Evolutionary conservation across 2,329 filamentous ascomycete genomes (phyloP).

Genomic region (Trichothecium sympodiale): DNA sequence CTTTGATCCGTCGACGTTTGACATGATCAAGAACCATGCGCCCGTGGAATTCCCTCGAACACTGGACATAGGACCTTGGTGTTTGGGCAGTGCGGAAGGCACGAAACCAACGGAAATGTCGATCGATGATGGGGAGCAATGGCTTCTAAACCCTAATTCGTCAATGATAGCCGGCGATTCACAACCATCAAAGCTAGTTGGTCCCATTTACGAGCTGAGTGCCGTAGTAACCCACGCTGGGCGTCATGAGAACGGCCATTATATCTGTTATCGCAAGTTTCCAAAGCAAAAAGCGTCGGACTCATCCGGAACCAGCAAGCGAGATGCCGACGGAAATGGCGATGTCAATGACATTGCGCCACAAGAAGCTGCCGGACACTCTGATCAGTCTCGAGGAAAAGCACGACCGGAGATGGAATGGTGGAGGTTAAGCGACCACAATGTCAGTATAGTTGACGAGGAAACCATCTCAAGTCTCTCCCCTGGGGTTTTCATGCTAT

Average conservation of each 20-base stretch:
- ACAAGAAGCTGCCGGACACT: slow-evolving; percentile 4
- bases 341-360: slow-evolving; percentile 6
- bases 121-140: slow-evolving; percentile 43
- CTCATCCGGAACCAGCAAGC: not conserved
- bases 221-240: slow-evolving; percentile 85
- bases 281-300: slow-evolving; percentile 17
- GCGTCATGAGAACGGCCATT: slow-evolving; percentile 89
- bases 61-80: slow-evolving; percentile 77
- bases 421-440: slow-evolving; percentile 89
- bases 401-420: slow-evolving; percentile 45
- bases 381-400: slow-evolving; percentile 7
- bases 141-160: slow-evolving; percentile 54
- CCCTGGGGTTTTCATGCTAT: slow-evolving; percentile 84
- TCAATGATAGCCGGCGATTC: slow-evolving; percentile 61
- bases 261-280: slow-evolving; percentile 79
- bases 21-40: slow-evolving; percentile 74
- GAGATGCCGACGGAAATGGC: slow-evolving; percentile 4
- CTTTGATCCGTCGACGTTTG: slow-evolving; percentile 74
- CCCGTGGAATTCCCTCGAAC: slow-evolving; percentile 63
- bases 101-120: not conserved
- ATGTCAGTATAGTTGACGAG: slow-evolving; percentile 65
- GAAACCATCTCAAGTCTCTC: slow-evolving; percentile 62
- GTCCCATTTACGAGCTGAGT: slow-evolving; percentile 62
- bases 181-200: slow-evolving; percentile 37
- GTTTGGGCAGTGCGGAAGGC: slow-evolving; percentile 48